Conservation (phyloP, 192 early-diverging fungal species). For the Thamnidium elegans region DNA sequence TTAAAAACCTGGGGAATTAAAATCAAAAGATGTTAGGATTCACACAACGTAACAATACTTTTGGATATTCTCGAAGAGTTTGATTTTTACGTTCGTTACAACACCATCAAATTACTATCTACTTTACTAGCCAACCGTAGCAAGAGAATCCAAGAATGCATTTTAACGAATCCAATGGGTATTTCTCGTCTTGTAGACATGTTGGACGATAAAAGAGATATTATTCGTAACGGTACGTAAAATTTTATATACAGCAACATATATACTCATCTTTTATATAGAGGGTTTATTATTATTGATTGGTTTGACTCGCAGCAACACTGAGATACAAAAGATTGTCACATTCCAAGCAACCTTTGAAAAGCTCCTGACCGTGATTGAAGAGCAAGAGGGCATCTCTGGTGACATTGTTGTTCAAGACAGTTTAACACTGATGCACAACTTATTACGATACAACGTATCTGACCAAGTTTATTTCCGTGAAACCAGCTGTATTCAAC, state of each 20-base stretch:
- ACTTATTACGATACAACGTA: conserved; percentile 92
- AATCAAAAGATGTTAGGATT: conserved; percentile 46
- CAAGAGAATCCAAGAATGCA: conserved; percentile 72
- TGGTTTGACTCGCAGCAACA: conserved; percentile 85
- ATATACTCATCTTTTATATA: conserved; percentile 28
- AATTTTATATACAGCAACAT: neutral
- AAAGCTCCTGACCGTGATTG: conserved; percentile 79
- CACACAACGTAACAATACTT: conserved; percentile 70
- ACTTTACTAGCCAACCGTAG: conserved; percentile 64
- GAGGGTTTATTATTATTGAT: conserved; percentile 92
- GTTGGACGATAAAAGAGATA: conserved; percentile 88
- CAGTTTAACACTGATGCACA: conserved; percentile 88
- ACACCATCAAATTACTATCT: conserved; percentile 82
- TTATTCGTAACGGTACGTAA: conserved; percentile 85
- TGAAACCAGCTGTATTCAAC: conserved; percentile 91
- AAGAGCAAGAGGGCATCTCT: conserved; percentile 87
- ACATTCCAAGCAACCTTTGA: conserved; percentile 99
- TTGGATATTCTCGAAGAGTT: conserved; percentile 86
- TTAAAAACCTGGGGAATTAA: conserved; percentile 5
- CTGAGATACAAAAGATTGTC: conserved; percentile 98
- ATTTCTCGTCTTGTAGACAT: conserved; percentile 89
- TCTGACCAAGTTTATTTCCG: conserved; percentile 98
- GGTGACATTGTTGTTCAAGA: conserved; percentile 97
- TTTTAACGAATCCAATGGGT: conserved; percentile 83
- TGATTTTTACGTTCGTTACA: conserved; percentile 95